Base-by-base conservation (phyloP, 768 basidiomycete species). In the Baorangia bicolor region DNA sequence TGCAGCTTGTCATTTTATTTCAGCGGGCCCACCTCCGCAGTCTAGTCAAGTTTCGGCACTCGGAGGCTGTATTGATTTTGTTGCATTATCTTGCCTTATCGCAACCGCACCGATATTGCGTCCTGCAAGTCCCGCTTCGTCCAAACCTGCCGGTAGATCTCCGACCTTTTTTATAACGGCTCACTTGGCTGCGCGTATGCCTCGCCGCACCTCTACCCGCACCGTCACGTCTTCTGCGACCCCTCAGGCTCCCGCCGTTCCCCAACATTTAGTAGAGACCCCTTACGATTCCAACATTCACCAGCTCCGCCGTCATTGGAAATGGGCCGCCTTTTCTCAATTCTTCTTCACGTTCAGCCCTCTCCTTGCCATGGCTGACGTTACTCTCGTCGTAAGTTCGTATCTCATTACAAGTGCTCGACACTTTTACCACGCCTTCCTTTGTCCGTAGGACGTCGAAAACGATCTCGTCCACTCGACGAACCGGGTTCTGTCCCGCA, bases 271-370 rank as follows among this genome's bases (percentile, higher is more conserved):
- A 56, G 54, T 63, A 66, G 56, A 64, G 51, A 49, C 69, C 49
- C 57, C 64, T 48, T 66, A 65, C 54, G 72, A 74, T 47, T 61
- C 64, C 62, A 75, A 83, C 63, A 69, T 88, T 49, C 57, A 68
- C 42, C 66, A 75, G 28, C 85, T 97, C 49, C 81, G 94, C 53
- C 84, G 77, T 55, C 83, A 92, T 60, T 95, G 92, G 92, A 87
- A 90, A 78, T 96, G 92, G 92, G 94, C 94, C 6, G 88, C 88
- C 25, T 89, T 94, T 72, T 82, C 83, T 72, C 92, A 95, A 70
- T 95, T 96, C 80, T 87, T 92, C 74, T 87, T 81, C 70, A 92
- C 88, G 27, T 96, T 95, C 74, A 78, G 81, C 45, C 80, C 81
- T 47, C 78, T 94, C 53, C 82, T 95, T 60, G 77, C 84, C 37